Conservation (phyloP, 2,329 filamentous ascomycete genomes). For the Dactylellina cionopaga region DNA sequence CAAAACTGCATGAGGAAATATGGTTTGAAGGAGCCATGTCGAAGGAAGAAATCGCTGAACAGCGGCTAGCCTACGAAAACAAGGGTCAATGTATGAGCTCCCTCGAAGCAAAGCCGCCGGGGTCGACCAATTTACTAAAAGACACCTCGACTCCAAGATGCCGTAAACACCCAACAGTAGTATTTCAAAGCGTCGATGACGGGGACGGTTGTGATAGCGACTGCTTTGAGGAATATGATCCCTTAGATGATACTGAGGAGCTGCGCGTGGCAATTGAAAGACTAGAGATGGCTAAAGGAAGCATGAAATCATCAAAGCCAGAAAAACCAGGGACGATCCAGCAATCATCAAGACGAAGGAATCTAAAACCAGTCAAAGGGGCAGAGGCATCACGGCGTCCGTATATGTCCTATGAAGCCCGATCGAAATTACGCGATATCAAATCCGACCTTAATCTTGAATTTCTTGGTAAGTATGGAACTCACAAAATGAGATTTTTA, state of each 20-base stretch:
- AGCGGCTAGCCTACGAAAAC: conserved; percentile 3
- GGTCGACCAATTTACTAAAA: neutral
- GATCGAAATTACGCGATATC: conserved; percentile 5
- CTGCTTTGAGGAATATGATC: conserved; percentile 56
- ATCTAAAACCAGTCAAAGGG: conserved; percentile 10
- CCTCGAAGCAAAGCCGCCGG: neutral
- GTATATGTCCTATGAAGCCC: conserved; percentile 27
- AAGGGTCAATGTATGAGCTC: neutral
- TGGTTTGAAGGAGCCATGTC: conserved; percentile 22
- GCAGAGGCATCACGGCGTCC: conserved; percentile 16
- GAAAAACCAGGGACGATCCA: neutral
- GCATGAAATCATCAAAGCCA: neutral
- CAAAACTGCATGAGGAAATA: conserved; percentile 10
- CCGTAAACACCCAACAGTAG: neutral
- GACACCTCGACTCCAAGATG: neutral
- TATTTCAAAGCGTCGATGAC: neutral
- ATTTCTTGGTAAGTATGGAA: conserved; percentile 12
- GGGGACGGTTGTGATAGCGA: conserved; percentile 35
- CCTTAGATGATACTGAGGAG: conserved; percentile 51
- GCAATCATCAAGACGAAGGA: neutral
- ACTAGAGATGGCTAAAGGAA: neutral
- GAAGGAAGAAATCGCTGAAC: conserved; percentile 17
- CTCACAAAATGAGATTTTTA: neutral
- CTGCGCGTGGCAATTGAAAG: conserved; percentile 11
- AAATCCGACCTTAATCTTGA: neutral